Conservation (phyloP, 2,329 filamentous ascomycete genomes). For the Pleomassaria siparia region DNA sequence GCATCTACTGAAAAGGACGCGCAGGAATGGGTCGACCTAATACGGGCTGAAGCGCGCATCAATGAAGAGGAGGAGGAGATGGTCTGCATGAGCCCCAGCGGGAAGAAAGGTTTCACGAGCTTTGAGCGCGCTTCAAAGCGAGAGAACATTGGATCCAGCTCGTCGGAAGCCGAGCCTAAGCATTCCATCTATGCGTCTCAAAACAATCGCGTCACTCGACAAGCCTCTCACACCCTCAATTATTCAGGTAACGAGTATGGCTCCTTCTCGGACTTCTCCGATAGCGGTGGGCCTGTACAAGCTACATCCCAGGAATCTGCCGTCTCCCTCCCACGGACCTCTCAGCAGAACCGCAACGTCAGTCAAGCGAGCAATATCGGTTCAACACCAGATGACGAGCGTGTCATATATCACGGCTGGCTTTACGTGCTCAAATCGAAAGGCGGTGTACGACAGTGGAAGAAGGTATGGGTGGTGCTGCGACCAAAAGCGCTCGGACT, state of each 20-base stretch:
- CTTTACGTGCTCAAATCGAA: conserved; percentile 82
- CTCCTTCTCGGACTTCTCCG: conserved; percentile 86
- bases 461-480: conserved; percentile 89
- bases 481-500: conserved; percentile 81
- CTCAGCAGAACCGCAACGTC: conserved; percentile 51
- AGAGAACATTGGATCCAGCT: conserved; percentile 45
- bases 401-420: conserved; percentile 92
- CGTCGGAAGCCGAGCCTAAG: conserved; percentile 47
- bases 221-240: conserved; percentile 63
- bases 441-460: conserved; percentile 87
- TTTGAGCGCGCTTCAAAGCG: conserved; percentile 36
- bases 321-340: conserved; percentile 40
- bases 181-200: conserved; percentile 26
- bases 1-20: conserved; percentile 73
- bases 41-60: conserved; percentile 77
- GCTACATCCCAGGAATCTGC: conserved; percentile 52
- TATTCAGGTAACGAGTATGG: conserved; percentile 68
- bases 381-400: conserved; percentile 65
- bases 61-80: conserved; percentile 88
- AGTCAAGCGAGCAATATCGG: conserved; percentile 63
- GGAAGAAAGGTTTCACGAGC: conserved; percentile 50
- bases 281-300: conserved; percentile 55
- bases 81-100: conserved; percentile 67
- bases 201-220: conserved; percentile 46
- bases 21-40: conserved; percentile 81